Conservation (phyloP, 2,329 filamentous ascomycete genomes). For the Nothophoma quercina region DNA sequence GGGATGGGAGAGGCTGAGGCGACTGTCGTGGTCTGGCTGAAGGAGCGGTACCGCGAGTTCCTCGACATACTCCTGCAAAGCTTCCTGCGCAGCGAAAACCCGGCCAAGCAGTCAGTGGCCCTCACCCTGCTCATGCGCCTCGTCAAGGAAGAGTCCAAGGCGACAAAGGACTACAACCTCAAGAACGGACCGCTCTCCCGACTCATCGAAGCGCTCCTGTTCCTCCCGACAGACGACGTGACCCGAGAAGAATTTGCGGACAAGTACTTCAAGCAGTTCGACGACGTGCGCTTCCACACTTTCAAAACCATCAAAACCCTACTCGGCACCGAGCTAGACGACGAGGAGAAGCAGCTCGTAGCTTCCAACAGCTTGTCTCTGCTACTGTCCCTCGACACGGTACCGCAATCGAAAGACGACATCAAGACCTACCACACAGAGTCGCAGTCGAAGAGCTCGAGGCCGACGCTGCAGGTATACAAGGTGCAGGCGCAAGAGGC, state of each 20-base stretch:
- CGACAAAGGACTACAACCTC: conserved; percentile 66
- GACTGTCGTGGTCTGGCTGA: conserved; percentile 80
- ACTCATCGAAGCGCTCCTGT: conserved; percentile 69
- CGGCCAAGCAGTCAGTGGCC: conserved; percentile 70
- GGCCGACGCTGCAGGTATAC: conserved; percentile 70
- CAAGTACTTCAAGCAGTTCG: conserved; percentile 79
- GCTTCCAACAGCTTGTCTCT: conserved; percentile 66
- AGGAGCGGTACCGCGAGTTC: conserved; percentile 76
- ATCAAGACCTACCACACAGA: conserved; percentile 73
- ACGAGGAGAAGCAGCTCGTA: conserved; percentile 29
- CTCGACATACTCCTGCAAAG: conserved; percentile 64
- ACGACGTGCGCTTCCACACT: conserved; percentile 85
- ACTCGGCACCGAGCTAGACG: conserved; percentile 43
- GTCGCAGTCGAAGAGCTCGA: conserved; percentile 68
- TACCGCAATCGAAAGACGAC: conserved; percentile 72
- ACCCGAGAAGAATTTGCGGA: conserved; percentile 76
- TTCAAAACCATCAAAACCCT: conserved; percentile 74
- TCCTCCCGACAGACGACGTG: conserved; percentile 63
- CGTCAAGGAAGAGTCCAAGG: conserved; percentile 73
- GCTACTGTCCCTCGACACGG: conserved; percentile 71
- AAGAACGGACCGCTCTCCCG: conserved; percentile 71
- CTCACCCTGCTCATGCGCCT: conserved; percentile 84
- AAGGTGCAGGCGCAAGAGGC: conserved; percentile 84
- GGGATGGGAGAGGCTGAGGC: conserved; percentile 74
- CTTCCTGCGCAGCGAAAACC: conserved; percentile 67